Evolutionary conservation across 2,329 filamentous ascomycete genomes (phyloP).

Genomic region (Pseudocercospora musae): DNA sequence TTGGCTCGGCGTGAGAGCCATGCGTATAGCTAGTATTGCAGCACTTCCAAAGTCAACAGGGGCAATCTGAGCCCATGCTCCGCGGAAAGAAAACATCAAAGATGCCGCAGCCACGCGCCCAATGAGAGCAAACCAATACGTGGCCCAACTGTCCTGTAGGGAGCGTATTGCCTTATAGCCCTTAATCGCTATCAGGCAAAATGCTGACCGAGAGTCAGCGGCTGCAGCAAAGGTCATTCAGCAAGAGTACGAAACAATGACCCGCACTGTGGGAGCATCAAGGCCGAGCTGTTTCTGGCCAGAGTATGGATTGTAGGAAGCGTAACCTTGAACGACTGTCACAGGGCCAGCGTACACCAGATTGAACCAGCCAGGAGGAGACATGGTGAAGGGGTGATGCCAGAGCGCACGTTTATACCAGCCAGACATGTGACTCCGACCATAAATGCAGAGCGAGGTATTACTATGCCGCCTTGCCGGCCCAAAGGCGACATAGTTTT

Average conservation of each 20-base stretch:
- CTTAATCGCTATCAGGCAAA: neutral
- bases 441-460: neutral
- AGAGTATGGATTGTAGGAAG: neutral
- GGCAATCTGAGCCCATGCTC: slow-evolving; percentile 1
- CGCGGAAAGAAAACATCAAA: neutral
- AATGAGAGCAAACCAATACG: slow-evolving; percentile 1
- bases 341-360: neutral
- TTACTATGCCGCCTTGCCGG: neutral
- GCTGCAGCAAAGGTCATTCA: neutral
- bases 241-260: neutral
- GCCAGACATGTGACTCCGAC: too few species aligned
- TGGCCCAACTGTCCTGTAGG: neutral
- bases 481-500: neutral
- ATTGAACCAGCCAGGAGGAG: neutral
- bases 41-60: slow-evolving; percentile 2
- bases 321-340: neutral
- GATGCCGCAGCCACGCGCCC: neutral
- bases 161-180: slow-evolving; percentile 1
- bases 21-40: neutral
- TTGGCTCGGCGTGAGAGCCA: neutral
- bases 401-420: neutral
- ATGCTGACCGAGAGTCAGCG: neutral
- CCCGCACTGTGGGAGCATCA: neutral
- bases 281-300: slow-evolving; percentile 1
- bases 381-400: neutral